Percentiles rank a stretch among this genome's conserved stretches.
phyloP scores from a whole-genome alignment of 257 asterid species.

The Solanum sitiens region DNA sequence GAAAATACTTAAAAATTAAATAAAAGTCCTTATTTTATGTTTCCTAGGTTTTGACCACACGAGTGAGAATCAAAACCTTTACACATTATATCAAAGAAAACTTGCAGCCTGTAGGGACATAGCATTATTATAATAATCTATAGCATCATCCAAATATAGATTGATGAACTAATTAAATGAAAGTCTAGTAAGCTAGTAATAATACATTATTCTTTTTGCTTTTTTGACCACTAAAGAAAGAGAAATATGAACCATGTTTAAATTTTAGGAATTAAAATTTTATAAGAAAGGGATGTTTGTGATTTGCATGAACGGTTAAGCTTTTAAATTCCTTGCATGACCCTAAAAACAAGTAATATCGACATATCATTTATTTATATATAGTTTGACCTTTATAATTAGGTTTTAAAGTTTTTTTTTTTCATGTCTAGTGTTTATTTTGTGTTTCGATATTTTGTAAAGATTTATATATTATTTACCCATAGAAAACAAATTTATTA shows the following conservation, averaged over 20 bases:
- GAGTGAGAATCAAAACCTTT: constrained; percentile 1
- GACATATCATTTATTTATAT: too few species aligned
- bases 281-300: neutral
- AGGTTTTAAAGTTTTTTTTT: neutral
- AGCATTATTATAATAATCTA: neutral
- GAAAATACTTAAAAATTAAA: neutral
- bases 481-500: neutral
- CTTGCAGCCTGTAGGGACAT: neutral
- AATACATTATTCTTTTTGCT: neutral
- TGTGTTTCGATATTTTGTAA: neutral
- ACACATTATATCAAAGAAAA: neutral
- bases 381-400: too few species aligned
- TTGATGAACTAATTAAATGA: neutral
- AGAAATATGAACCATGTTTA: neutral
- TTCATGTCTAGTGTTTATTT: neutral
- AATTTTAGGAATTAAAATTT: neutral
- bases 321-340: neutral
- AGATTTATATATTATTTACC: neutral
- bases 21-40: neutral
- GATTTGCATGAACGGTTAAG: neutral
- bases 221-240: neutral
- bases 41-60: constrained; percentile 43
- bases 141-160: neutral
- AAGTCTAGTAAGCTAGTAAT: neutral
- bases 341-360: neutral